These are phyloP conservation scores for Ceratobasidium sp. DNA, from an alignment of 1,284 basidiomycete species.

Conservation along the genomic window DNA sequence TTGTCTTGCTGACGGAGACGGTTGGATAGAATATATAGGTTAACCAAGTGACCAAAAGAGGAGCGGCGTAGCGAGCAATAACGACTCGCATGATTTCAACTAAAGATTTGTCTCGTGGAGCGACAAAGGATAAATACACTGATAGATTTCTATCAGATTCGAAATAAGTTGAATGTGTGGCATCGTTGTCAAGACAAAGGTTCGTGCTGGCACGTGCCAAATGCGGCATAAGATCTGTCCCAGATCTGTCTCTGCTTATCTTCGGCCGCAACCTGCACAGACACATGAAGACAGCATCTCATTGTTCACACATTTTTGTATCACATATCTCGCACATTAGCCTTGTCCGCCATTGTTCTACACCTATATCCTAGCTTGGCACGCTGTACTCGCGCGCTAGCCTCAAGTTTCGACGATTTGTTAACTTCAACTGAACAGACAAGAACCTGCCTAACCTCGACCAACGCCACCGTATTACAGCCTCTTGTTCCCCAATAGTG, in stretches of 20 bases:
- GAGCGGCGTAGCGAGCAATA: background rate
- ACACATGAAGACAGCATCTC: constrained; percentile 1
- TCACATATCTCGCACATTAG: background rate
- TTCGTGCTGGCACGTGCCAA: constrained; percentile 4
- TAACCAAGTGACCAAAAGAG: background rate
- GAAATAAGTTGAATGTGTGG: constrained; percentile 3
- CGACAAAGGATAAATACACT: constrained; percentile 17
- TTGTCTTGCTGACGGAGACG: constrained; percentile 11
- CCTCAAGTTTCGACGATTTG: background rate
- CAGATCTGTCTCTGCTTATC: constrained; percentile 17
- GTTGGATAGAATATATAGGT: background rate
- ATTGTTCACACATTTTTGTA: constrained; percentile 8
- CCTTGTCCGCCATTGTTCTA: constrained; percentile 9
- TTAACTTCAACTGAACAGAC: background rate
- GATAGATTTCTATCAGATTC: background rate
- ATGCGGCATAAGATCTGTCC: background rate
- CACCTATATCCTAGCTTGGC: background rate
- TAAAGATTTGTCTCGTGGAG: background rate
- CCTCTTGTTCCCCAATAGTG: background rate
- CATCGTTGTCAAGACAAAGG: constrained; percentile 33
- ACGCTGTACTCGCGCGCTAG: background rate
- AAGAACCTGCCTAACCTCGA: background rate
- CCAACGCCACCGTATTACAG: background rate
- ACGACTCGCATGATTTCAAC: background rate
- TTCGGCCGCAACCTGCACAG: background rate